Conservation (phyloP, 805 yeast species). For the Saccharomyces kudriavzevii region DNA sequence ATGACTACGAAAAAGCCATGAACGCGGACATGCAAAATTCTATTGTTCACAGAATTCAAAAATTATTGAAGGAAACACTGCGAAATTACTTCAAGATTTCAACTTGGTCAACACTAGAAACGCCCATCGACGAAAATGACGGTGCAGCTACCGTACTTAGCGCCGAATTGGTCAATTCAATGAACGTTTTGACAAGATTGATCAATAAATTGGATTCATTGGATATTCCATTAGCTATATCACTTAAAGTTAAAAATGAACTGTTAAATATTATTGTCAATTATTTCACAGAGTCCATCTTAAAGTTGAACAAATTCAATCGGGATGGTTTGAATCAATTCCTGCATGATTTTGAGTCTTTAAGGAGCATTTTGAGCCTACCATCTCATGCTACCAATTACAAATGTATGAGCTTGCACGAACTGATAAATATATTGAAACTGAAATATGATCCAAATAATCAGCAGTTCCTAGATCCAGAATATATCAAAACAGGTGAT, state of each 20-base stretch:
- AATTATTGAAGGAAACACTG: constrained; percentile 24
- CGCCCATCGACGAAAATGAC: neutral
- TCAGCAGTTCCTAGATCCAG: constrained; percentile 11
- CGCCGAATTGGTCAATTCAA: constrained; percentile 25
- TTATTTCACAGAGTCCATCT: constrained; percentile 30
- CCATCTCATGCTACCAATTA: constrained; percentile 11
- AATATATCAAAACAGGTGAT: constrained; percentile 27
- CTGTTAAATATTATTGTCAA: constrained; percentile 24
- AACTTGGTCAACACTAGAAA: constrained; percentile 23
- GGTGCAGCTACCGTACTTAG: constrained; percentile 10
- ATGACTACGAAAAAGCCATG: constrained; percentile 24
- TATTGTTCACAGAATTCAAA: constrained; percentile 26
- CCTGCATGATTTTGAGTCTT: constrained; percentile 24
- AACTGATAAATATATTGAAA: constrained; percentile 23
- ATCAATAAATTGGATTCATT: constrained; percentile 10
- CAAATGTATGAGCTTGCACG: constrained; percentile 18
- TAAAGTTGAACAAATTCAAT: constrained; percentile 33
- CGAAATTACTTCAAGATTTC: constrained; percentile 29
- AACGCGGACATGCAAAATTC: constrained; percentile 24
- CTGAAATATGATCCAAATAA: constrained; percentile 21
- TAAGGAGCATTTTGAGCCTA: constrained; percentile 24
- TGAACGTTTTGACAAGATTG: constrained; percentile 18
- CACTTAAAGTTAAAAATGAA: constrained; percentile 19
- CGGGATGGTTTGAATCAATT: constrained; percentile 29
- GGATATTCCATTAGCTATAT: constrained; percentile 10